Base-by-base conservation (phyloP, 164 flowering plant species). In the Paratinospora sagittata region DNA sequence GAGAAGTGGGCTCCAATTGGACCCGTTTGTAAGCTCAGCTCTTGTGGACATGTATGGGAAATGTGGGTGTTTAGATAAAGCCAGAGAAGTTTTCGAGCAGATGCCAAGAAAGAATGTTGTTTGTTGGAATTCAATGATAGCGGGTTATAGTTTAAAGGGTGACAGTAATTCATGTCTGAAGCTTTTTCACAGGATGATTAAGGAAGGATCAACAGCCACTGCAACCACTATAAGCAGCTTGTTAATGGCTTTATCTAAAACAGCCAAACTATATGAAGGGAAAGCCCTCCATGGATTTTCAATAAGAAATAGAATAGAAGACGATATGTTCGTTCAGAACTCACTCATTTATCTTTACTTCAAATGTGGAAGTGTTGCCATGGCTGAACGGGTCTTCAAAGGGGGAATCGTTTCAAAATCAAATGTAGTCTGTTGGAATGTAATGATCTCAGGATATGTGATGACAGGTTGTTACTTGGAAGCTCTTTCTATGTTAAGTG, bases 361-460 rank as follows among this genome's bases (percentile, higher is more conserved):
- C 75, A 88, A 85, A 74, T 85, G 93, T 76, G 85, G 86, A 70
- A 67, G 45, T 58, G 76, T 84, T 55, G 21, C 21, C 3, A 71
- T 73, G n/a, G 93, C 97, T 60, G 84, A 87, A 68, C 63, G 63
- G 37, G 75, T 90, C 43, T 90, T 90, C 63, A 26, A 71, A 30
- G 58, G 39, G 45, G 78, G 79, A 79, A 67, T 79, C 0, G 84
- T 82, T 79, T 71, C 75, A 17, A n/a, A n/a, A n/a, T n/a, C n/a
- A n/a, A 76, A 77, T 68, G 79, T 82, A 2, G 82, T 83, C n/a
- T 70, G 80, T 43, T 90, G 90, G 93, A 89, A 89, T 72, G 83
- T 86, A 33, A 86, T 89, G 96, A 86, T 90, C 65, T 82, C 89
- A 63, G 93, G 96, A 16, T 84, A 85, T 77, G 89, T 83, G 61